phyloP scores from a whole-genome alignment of 2,329 filamentous ascomycete genomes.

The Pseudocercospora pini-densiflorae region DNA sequence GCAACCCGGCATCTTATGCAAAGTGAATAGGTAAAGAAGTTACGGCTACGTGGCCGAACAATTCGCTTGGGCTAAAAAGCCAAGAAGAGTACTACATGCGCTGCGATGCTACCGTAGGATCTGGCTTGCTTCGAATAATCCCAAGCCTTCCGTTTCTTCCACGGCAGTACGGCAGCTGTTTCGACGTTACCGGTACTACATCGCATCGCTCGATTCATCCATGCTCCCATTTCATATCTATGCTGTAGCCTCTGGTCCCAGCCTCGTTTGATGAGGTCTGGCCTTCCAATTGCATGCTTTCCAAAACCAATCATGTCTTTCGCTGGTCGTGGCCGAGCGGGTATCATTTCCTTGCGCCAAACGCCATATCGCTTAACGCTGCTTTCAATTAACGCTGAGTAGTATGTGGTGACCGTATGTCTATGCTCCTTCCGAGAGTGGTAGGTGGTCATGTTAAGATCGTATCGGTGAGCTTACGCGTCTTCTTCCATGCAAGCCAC shows the following conservation, averaged over 20 bases:
- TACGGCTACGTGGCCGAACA: not conserved
- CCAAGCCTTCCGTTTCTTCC: not conserved
- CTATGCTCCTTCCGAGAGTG: not conserved
- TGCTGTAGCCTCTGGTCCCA: not conserved
- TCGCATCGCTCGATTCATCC: conserved; percentile 2
- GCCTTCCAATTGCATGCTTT: not conserved
- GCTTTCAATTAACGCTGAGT: not conserved
- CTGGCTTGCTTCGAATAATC: not conserved
- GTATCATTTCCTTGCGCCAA: conserved; percentile 9
- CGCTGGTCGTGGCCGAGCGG: conserved; percentile 5
- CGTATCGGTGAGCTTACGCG: not conserved
- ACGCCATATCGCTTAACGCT: conserved; percentile 5
- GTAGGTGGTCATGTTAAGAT: not conserved
- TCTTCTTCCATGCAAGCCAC: conserved; percentile 37
- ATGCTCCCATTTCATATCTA: not conserved
- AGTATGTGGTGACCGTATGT: not conserved
- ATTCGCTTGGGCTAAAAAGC: not conserved
- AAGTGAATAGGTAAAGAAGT: not conserved
- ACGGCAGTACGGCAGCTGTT: not conserved
- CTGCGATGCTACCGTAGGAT: conserved; percentile 4
- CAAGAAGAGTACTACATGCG: not conserved
- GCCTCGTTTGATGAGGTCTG: not conserved
- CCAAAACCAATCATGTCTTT: not conserved
- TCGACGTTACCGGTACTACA: not conserved
- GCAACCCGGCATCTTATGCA: not conserved